phyloP scores from a whole-genome alignment of 768 basidiomycete genomes.

The Steccherinum ochraceum region DNA sequence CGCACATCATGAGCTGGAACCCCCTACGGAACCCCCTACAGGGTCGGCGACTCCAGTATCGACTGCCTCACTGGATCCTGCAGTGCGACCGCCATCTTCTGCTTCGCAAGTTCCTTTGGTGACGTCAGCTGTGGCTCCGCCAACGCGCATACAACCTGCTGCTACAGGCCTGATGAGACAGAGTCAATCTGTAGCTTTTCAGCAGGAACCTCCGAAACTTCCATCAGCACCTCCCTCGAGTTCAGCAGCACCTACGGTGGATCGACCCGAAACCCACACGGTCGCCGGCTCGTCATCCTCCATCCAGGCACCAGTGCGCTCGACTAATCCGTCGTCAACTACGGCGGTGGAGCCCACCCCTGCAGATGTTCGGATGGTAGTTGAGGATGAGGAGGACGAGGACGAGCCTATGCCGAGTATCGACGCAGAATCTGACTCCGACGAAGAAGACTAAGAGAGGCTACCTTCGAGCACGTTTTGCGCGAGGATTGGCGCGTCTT shows the following conservation, averaged over 20 bases:
- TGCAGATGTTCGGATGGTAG: constrained; percentile 1
- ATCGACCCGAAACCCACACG: neutral
- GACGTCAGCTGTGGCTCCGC: too few species aligned
- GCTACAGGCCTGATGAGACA: too few species aligned
- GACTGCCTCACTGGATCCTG: neutral
- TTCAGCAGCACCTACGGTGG: too few species aligned
- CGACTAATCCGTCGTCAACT: neutral
- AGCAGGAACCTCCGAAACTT: neutral
- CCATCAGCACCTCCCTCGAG: neutral
- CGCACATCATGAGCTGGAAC: constrained; percentile 10
- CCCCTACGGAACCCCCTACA: too few species aligned
- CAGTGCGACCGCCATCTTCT: too few species aligned
- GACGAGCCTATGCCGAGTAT: constrained; percentile 75
- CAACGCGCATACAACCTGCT: too few species aligned
- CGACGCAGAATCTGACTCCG: constrained; percentile 76
- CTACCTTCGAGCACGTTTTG: neutral
- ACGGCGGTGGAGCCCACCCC: neutral
- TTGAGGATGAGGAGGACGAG: constrained; percentile 39
- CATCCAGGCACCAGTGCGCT: neutral
- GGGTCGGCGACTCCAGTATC: constrained; percentile 3
- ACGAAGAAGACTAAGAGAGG: constrained; percentile 30
- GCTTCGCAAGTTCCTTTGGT: too few species aligned
- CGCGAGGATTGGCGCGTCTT: neutral
- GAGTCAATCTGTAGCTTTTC: too few species aligned
- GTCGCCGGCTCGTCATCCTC: neutral